Conservation (phyloP, 768 basidiomycete species). For the Tulasnella calospora region DNA sequence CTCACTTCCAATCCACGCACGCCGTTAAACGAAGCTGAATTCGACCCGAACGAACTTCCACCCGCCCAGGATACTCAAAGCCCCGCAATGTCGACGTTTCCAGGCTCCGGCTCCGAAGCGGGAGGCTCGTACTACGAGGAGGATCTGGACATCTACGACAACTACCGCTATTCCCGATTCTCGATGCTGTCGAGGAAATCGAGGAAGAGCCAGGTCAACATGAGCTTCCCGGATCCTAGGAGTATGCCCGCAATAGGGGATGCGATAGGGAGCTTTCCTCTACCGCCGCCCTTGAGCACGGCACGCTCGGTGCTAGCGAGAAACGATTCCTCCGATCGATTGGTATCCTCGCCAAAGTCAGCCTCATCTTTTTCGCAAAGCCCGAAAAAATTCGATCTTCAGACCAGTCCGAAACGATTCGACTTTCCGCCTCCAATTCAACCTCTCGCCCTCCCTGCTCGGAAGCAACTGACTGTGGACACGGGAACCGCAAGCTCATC, state of each 20-base stretch:
- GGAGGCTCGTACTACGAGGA: slow-evolving; percentile 23
- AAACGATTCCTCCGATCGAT: not conserved
- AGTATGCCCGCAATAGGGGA: not conserved
- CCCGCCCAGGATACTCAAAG: not conserved
- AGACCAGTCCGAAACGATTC: not conserved
- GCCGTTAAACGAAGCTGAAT: not conserved
- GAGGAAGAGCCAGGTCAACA: slow-evolving; percentile 10
- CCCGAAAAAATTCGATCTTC: not conserved
- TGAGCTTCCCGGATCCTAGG: not conserved
- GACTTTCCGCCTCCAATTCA: slow-evolving; percentile 5
- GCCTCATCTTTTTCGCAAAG: not conserved
- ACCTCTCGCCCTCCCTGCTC: not conserved
- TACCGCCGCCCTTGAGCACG: not conserved
- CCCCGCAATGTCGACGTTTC: not conserved
- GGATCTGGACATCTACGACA: slow-evolving; percentile 26
- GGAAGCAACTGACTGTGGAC: not conserved
- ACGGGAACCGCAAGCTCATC: not conserved
- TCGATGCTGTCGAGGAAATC: slow-evolving; percentile 24
- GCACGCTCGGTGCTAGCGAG: not conserved
- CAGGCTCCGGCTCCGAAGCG: slow-evolving; percentile 14
- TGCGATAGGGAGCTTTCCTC: not conserved
- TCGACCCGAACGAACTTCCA: not conserved
- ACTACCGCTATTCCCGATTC: slow-evolving; percentile 28
- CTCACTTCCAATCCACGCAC: not conserved
- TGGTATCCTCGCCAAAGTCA: slow-evolving; percentile 11